Base-by-base conservation (phyloP, 2,329 filamentous ascomycete genomes). In the Fusarium floridanum region DNA sequence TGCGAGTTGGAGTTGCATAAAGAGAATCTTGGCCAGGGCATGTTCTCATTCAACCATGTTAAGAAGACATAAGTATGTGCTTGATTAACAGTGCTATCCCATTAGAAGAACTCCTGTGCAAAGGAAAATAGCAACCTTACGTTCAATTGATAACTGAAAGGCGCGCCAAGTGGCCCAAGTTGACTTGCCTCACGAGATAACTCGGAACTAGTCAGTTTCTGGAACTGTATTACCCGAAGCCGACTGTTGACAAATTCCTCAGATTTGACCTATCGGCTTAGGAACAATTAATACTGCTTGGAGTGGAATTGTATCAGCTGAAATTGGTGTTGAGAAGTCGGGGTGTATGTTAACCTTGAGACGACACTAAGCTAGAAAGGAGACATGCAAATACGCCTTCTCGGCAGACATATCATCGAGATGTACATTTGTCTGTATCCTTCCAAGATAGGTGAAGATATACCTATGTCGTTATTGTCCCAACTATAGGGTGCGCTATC, bases 101-200 rank as follows among this genome's bases (percentile, higher is more conserved):
- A 24, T 2, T 4, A 2, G 3, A 11, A 50, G 9, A 17, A 11
- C 9, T 24, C 24, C 24, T 5, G 5, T 24, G 24, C 24, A 24
- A 24, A 24, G 24, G 24, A 24, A 24, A 24, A 24, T 24, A 24
- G 24, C 24, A 24, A 24, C 24, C 24, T 24, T 24, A 24, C 24
- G 24, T 24, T 24, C 24, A 24, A 24, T 24, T 24, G 24, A 24
- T 24, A 24, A 24, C 24, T 24, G 24, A 24, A 24, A 24, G 24
- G 24, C 1, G 24, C 24, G 24, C 24, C 24, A 24, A 24, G 24
- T 24, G 24, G 24, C 24, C 24, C 24, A 17, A n/a, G 8, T 17
- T 10, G 22, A 27, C 24, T 53, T 29, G 24, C 17, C 24, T 29
- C 24, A n/a, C 10, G 16, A 92, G 16, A 27, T 10, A 9, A 11